Evolutionary conservation across 2,329 filamentous ascomycete species (phyloP).

Genomic region (Thielaviopsis musarum): DNA sequence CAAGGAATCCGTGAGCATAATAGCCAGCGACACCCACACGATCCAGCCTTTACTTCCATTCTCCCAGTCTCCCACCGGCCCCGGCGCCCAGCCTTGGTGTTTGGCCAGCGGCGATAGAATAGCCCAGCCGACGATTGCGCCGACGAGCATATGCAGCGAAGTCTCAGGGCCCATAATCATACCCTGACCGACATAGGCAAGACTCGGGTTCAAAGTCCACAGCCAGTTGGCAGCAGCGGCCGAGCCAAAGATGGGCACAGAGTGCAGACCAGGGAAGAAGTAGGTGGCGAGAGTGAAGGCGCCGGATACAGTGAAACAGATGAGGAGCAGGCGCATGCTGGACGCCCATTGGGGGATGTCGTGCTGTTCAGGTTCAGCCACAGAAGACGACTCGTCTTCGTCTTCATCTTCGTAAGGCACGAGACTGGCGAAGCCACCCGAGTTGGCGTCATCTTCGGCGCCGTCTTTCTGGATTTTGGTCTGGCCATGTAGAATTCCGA

Average conservation of each 20-base stretch:
- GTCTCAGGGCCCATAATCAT: slow-evolving; percentile 98
- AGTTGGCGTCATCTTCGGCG: neutral
- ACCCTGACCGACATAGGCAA: slow-evolving; percentile 93
- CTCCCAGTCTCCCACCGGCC: slow-evolving; percentile 75
- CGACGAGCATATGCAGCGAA: slow-evolving; percentile 87
- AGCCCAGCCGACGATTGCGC: slow-evolving; percentile 79
- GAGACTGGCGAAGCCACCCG: slow-evolving; percentile 27
- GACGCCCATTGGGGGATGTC: slow-evolving; percentile 22
- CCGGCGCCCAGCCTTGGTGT: slow-evolving; percentile 72
- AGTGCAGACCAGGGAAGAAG: slow-evolving; percentile 71
- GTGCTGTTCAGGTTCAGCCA: slow-evolving; percentile 19
- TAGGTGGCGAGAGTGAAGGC: slow-evolving; percentile 68
- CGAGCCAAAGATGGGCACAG: slow-evolving; percentile 72
- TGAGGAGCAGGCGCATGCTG: slow-evolving; percentile 36
- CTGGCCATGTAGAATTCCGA: slow-evolving; percentile 67
- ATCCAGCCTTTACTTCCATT: slow-evolving; percentile 96
- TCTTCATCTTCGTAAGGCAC: slow-evolving; percentile 19
- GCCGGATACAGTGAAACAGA: slow-evolving; percentile 43
- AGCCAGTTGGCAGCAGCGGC: slow-evolving; percentile 65
- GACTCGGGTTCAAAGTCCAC: slow-evolving; percentile 90
- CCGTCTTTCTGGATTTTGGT: slow-evolving; percentile 13
- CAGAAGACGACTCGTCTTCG: slow-evolving; percentile 16
- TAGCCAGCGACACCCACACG: slow-evolving; percentile 86
- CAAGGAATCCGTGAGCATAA: slow-evolving; percentile 90
- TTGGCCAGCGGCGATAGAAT: slow-evolving; percentile 82